Evolutionary conservation across 164 flowering plant species (phyloP).

Genomic region (Hamamelis virginiana): DNA sequence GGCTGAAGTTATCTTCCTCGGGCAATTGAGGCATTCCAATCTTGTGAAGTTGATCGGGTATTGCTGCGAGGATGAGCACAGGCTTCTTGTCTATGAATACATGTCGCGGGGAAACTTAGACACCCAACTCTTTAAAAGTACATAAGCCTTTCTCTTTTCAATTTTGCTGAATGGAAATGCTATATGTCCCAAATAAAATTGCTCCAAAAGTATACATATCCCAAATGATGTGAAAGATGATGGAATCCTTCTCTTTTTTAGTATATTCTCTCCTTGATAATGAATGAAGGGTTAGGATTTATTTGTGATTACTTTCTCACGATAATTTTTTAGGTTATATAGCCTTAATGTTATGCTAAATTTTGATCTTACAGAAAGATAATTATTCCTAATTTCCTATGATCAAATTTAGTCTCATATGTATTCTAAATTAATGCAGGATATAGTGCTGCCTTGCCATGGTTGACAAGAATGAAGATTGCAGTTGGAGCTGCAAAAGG

Average conservation of each 20-base stretch:
- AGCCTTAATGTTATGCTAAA: too few relatives aligned
- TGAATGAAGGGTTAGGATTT: too few relatives aligned
- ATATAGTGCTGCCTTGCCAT: conserved; percentile 56
- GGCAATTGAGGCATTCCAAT: conserved; percentile 78
- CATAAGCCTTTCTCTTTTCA: neutral
- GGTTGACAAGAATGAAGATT: conserved; percentile 79
- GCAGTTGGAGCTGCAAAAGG: conserved; percentile 90
- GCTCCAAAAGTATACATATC: too few relatives aligned
- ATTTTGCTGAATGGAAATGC: too few relatives aligned
- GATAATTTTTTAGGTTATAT: too few relatives aligned
- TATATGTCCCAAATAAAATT: too few relatives aligned
- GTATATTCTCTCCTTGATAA: too few relatives aligned
- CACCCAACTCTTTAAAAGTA: conserved; percentile 68
- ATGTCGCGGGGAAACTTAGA: conserved; percentile 78
- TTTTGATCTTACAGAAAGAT: too few relatives aligned
- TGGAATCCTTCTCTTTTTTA: too few relatives aligned
- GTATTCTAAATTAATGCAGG: conserved; percentile 39
- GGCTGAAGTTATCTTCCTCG: conserved; percentile 85
- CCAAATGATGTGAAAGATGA: too few relatives aligned
- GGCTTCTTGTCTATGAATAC: conserved; percentile 84
- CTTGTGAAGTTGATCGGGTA: conserved; percentile 90
- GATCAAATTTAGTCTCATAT: neutral
- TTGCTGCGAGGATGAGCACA: conserved; percentile 77
- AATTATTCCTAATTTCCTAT: too few relatives aligned
- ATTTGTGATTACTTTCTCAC: too few relatives aligned